These are phyloP conservation scores for Chalara sp. DNA, from an alignment of 2,329 filamentous ascomycete genomes.

Conservation along the genomic window DNA sequence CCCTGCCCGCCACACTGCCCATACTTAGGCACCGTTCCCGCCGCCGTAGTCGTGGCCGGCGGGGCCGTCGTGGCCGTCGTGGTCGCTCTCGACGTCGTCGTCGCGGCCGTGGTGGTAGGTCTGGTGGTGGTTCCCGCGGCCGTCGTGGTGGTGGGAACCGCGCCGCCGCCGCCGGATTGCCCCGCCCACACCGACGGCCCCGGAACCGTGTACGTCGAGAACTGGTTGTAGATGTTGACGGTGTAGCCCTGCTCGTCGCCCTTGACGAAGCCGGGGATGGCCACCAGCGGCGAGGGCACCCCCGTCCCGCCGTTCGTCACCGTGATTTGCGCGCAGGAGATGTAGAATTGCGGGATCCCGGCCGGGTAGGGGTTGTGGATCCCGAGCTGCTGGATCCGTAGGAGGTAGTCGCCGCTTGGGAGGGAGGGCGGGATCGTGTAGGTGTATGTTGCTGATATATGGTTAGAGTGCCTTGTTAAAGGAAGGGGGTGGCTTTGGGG, in stretches of 20 bases:
- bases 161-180: constrained; percentile 3
- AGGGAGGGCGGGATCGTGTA: constrained; percentile 21
- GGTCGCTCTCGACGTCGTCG: background rate
- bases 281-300: constrained; percentile 19
- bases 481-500: background rate
- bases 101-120: background rate
- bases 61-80: background rate
- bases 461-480: constrained; percentile 7
- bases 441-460: constrained; percentile 14
- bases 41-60: background rate
- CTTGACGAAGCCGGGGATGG: constrained; percentile 22
- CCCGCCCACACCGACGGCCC: constrained; percentile 21
- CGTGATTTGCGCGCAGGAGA: constrained; percentile 23
- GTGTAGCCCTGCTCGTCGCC: constrained; percentile 1
- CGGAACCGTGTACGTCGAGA: constrained; percentile 23
- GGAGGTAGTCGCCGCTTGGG: constrained; percentile 23
- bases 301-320: constrained; percentile 22
- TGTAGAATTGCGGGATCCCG: constrained; percentile 24
- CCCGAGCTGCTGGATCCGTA: constrained; percentile 23
- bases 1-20: background rate
- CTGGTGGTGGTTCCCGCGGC: background rate
- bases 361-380: constrained; percentile 25
- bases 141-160: background rate
- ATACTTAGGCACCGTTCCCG: background rate
- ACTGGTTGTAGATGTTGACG: constrained; percentile 23